A percentile compares a stretch with the other conserved stretches of the same genome.
Evolutionary conservation across 371 early-diverging fungal genomes (phyloP).

Genomic region (Haplosporangium sp.): DNA sequence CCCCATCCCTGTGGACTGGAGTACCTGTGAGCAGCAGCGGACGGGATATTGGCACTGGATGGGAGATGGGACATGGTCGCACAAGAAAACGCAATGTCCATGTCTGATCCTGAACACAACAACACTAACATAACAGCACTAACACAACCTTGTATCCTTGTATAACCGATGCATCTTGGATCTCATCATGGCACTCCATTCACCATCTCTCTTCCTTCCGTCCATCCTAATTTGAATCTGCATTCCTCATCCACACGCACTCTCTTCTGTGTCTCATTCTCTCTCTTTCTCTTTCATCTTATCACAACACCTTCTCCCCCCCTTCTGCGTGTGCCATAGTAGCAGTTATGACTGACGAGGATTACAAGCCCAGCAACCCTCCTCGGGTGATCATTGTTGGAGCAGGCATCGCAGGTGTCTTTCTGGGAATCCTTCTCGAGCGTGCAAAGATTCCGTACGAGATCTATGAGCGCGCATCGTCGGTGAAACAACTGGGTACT

Average conservation of each 20-base stretch:
- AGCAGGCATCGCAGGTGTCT: slow-evolving; percentile 27
- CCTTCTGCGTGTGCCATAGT: too few relatives aligned
- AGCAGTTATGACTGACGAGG: slow-evolving; percentile 7
- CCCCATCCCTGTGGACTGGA: too few relatives aligned
- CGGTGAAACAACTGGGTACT: slow-evolving; percentile 38
- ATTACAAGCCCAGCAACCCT: slow-evolving; percentile 7
- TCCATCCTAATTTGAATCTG: background rate
- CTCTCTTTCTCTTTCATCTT: background rate
- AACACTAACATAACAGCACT: background rate
- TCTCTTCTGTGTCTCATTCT: background rate
- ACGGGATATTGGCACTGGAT: too few relatives aligned
- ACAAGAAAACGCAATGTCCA: background rate
- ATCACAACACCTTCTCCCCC: background rate
- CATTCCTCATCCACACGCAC: background rate
- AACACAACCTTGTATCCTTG: background rate
- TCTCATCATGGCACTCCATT: background rate
- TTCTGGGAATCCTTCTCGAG: slow-evolving; percentile 30
- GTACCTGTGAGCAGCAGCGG: too few relatives aligned
- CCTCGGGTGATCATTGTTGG: slow-evolving; percentile 30
- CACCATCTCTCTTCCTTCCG: background rate
- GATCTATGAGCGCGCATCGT: slow-evolving; percentile 29
- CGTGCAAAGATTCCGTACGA: slow-evolving; percentile 20
- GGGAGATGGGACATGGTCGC: background rate
- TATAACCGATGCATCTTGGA: background rate
- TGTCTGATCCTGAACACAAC: too few relatives aligned